Evolutionary conservation across 176 grass and related monocot genomes (phyloP).

Genomic region (Rhynchospora pubera): DNA sequence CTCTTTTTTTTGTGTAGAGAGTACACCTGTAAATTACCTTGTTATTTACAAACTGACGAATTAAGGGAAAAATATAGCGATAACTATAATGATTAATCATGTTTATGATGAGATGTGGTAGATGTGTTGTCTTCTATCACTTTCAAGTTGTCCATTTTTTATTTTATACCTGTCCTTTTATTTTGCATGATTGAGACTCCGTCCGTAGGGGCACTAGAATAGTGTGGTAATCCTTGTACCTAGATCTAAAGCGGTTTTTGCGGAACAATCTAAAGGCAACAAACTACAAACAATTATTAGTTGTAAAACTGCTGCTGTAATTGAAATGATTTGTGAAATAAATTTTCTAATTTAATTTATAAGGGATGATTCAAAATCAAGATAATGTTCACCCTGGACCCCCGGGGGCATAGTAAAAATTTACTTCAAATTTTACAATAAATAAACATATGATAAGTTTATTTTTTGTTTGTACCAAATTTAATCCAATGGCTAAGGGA

Average conservation of each 20-base stretch:
- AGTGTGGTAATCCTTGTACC: not conserved
- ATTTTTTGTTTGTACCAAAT: not conserved
- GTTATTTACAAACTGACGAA: conserved; percentile 22
- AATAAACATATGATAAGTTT: not conserved
- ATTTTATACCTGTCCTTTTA: conserved; percentile 3
- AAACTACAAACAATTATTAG: not conserved
- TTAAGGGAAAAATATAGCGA: not conserved
- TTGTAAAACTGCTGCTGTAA: not conserved
- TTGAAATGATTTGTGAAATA: not conserved
- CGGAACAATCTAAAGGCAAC: not conserved
- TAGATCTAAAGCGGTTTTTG: not conserved
- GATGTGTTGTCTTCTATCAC: not conserved
- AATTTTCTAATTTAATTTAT: not conserved
- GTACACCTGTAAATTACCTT: conserved; percentile 52
- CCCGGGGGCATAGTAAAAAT: not conserved
- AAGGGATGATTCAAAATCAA: not conserved
- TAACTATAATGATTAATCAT: conserved; percentile 15
- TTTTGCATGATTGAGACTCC: not conserved
- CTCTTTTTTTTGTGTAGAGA: conserved; percentile 24
- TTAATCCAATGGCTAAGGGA: no score
- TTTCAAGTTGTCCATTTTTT: not conserved
- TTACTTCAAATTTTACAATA: not conserved
- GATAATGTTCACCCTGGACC: not conserved
- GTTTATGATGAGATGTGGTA: not conserved
- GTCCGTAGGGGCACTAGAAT: not conserved